Base-by-base conservation (phyloP, 2,329 filamentous ascomycete genomes). In the Alternaria solani region DNA sequence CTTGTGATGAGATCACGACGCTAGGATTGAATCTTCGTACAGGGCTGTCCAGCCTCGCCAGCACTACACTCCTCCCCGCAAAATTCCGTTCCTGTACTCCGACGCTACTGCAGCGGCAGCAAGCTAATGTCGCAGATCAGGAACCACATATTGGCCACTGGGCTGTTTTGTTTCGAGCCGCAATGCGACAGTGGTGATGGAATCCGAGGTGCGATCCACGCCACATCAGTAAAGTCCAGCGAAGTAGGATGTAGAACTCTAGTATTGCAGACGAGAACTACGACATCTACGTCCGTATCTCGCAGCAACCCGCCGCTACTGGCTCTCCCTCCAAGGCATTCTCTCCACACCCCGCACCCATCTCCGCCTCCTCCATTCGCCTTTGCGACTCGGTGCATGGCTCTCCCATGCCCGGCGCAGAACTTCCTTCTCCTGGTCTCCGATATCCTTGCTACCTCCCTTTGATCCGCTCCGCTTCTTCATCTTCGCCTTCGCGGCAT, bases 401-500 rank as follows among this genome's bases (percentile, higher is more conserved):
- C 60, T 68, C 60, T 77, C 73, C 75, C 75, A 75, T 49, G 69
- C 62, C 11, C 73, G 57, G 28, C 70, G 63, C 47, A 76, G 36
- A 3, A 76, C 67, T 57, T 73, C 74, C 42, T 67, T 70, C 55
- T 77, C 74, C 49, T 69, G 62, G 42, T 73, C 73, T 14, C 67
- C 63, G 14, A 72, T 57, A 46, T 70, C 66, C 34, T 64, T 61
- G 48, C 63, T 70, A 11, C 53, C 43, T 3, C 60, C 62, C 38
- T 63, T 67, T 38, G 60, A 63, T 25, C 55, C 59, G 51, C 25
- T 42, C 43, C 55, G 63, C 44, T 63, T 65, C 59, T 62, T 63
- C 54, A 43, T 78, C 70, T 46, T 71, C 79, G 8, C 84, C 81
- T 58, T 85, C 83, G 76, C 68, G 65, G 73, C 63, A 38, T 30